Conservation (phyloP, 495 filamentous ascomycete species). For the Podospora appendiculata region DNA sequence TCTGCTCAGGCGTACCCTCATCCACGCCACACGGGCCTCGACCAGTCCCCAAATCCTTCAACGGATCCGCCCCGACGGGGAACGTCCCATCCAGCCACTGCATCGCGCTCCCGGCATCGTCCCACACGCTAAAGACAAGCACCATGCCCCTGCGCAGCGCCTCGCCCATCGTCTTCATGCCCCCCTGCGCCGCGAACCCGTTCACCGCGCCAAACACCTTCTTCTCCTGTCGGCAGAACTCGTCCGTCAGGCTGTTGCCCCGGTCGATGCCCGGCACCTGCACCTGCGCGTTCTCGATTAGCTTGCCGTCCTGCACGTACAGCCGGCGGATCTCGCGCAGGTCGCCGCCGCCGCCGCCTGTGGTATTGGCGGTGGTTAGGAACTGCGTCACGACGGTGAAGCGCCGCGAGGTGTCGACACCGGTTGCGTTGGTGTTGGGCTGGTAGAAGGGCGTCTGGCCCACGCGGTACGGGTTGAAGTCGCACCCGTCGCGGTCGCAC, state of each 20-base stretch:
- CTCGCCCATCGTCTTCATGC: slow-evolving; percentile 47
- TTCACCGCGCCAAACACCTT: slow-evolving; percentile 11
- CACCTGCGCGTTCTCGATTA: slow-evolving; percentile 30
- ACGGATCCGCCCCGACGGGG: slow-evolving; percentile 3
- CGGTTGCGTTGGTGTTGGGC: slow-evolving; percentile 20
- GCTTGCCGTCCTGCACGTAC: slow-evolving; percentile 55
- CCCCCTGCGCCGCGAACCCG: slow-evolving; percentile 34
- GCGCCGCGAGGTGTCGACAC: slow-evolving; percentile 48
- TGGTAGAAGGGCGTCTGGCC: slow-evolving; percentile 51
- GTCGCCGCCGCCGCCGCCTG: slow-evolving; percentile 27
- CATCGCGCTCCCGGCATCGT: slow-evolving; percentile 58
- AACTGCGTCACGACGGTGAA: slow-evolving; percentile 68
- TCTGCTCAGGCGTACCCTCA: slow-evolving; percentile 45
- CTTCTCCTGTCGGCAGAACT: slow-evolving; percentile 11
- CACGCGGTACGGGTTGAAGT: slow-evolving; percentile 42
- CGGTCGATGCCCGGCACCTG: not conserved
- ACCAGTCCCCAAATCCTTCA: slow-evolving; percentile 39
- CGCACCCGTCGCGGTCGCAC: slow-evolving; percentile 42
- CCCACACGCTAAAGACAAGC: slow-evolving; percentile 54
- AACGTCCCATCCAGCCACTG: slow-evolving; percentile 50
- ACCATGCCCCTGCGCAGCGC: slow-evolving; percentile 55
- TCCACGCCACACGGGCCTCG: slow-evolving; percentile 48
- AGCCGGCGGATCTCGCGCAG: slow-evolving; percentile 55
- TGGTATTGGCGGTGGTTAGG: slow-evolving; percentile 42
- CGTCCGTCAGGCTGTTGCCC: not conserved